phyloP scores from a whole-genome alignment of 345 rosid species.

The Fremontodendron californicum region DNA sequence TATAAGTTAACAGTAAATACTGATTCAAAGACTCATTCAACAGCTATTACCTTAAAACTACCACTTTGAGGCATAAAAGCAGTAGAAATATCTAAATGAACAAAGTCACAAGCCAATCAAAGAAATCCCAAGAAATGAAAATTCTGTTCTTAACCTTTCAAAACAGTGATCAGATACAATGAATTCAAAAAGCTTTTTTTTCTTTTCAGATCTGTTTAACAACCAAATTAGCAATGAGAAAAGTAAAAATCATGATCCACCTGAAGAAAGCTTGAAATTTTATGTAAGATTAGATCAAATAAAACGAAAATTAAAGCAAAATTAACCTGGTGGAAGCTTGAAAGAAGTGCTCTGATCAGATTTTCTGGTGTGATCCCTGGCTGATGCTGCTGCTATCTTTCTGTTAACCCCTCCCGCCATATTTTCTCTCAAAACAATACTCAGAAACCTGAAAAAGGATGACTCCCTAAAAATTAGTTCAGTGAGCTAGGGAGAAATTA shows the following conservation, averaged over 20 bases:
- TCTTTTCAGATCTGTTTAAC: background rate
- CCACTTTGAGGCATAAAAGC: background rate
- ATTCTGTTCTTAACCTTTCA: background rate
- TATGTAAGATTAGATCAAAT: background rate
- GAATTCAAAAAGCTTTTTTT: background rate
- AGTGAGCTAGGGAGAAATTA: background rate
- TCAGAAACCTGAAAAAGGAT: background rate
- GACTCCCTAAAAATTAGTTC: background rate
- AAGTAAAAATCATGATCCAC: background rate
- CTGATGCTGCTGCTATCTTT: constrained; percentile 52
- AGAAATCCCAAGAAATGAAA: background rate
- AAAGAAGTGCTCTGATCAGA: constrained; percentile 26
- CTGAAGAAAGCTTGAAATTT: background rate
- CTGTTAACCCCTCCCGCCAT: constrained; percentile 44
- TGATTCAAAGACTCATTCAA: background rate
- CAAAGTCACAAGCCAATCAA: background rate
- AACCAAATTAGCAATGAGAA: background rate
- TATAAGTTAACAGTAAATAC: background rate
- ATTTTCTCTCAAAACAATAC: background rate
- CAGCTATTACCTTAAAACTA: background rate
- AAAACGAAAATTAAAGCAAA: background rate
- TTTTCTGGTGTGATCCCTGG: constrained; percentile 49
- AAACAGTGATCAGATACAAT: background rate
- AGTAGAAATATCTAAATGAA: background rate
- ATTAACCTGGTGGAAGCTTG: constrained; percentile 39